These are phyloP conservation scores for Vaucheria bursata DNA, from an alignment of 352 stramenopile species.

Conservation along the genomic window DNA sequence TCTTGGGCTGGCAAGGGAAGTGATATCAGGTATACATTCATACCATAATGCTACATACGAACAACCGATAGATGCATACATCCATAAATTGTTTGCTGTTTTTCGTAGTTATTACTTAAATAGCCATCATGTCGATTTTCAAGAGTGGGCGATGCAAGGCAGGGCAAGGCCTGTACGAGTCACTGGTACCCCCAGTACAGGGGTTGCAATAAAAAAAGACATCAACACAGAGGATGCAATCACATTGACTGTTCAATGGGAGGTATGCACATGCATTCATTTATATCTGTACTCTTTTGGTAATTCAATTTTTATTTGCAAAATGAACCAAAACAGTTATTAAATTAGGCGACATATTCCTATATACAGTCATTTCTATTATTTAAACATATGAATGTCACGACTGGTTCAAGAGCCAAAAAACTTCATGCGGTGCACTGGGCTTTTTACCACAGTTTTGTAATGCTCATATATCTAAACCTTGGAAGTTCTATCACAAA, in stretches of 20 bases:
- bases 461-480: too few relatives aligned
- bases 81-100: too few relatives aligned
- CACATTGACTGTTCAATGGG: conserved; percentile 73
- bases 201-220: conserved; percentile 59
- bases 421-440: too few relatives aligned
- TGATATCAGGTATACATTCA: conserved; percentile 58
- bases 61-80: too few relatives aligned
- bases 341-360: too few relatives aligned
- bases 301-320: background rate
- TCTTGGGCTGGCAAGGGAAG: conserved; percentile 73
- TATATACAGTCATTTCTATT: too few relatives aligned
- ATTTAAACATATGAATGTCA: too few relatives aligned
- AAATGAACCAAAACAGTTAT: background rate
- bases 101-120: conserved; percentile 81
- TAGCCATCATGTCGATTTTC: conserved; percentile 80
- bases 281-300: background rate
- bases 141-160: conserved; percentile 65
- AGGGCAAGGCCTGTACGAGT: conserved; percentile 55
- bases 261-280: conserved; percentile 53
- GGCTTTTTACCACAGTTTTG: too few relatives aligned
- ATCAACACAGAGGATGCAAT: conserved; percentile 81
- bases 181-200: conserved; percentile 61
- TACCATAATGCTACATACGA: background rate
- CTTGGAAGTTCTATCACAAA: too few relatives aligned
- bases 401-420: too few relatives aligned